Evolutionary conservation across 2,329 filamentous ascomycete species (phyloP), one percentile per base, ranked within the genome.

Genomic region (Lomentospora prolificans): DNA sequence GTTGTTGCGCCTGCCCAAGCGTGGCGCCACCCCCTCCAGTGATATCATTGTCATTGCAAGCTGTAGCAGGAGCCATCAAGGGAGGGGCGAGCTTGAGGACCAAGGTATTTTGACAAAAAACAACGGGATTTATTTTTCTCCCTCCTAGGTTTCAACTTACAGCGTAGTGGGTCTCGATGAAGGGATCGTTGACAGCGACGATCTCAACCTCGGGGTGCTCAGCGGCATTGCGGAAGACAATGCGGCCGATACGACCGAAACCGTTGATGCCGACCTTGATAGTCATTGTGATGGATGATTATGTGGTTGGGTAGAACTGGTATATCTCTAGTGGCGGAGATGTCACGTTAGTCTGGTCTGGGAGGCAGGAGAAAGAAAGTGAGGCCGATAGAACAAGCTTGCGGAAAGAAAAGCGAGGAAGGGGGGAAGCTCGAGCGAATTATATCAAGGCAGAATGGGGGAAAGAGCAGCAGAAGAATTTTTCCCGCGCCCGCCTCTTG

Each of bases 161-260:
- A 75, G 94, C 94, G 78, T 97, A 97, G 75, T 91, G 79, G 69
- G 89, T 84, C 78, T 96, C 91, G 78, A 99, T 97, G 87, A 99
- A 97, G 67, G 94, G 94, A 75, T 97, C 94, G 83, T 99, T 97
- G 79, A 96, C 90, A 67, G 94, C 92, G 69, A 96, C 90, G 68
- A 99, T 81, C 69, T 96, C 82, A 71, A 97, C 88, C 59, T 95
- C 87, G 68, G 81, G 76, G 78, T 92, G 87, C 84, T 95, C 87
- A 72, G 95, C 73, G 69, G 92, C 89, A 81, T 96, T 97, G 80
- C 92, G 90, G 88, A 97, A 94, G 81, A 97, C 86, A 75, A 99
- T 96, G 75, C 94, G 89, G 71, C 94, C 94, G 78, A 99, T 99
- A 78, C 94, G 91, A 80, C 94, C 94, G 82, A 99, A 99, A 76